phyloP scores from a whole-genome alignment of 352 stramenopile genomes.

The Aphanomyces euteiches region DNA sequence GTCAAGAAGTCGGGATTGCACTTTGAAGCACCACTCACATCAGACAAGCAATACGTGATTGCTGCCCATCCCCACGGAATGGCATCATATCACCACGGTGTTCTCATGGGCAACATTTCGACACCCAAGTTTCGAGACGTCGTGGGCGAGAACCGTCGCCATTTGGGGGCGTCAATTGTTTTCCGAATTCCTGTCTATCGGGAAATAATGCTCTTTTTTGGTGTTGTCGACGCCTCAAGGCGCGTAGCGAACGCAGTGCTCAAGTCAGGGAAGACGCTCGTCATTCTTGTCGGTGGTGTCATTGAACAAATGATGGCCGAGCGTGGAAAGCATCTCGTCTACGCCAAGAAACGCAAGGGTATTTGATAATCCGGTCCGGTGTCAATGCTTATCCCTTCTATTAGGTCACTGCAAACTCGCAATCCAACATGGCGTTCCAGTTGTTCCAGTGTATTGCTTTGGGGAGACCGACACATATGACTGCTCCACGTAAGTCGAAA shows the following conservation, averaged over 20 bases:
- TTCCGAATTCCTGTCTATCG: conserved; percentile 74
- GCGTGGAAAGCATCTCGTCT: conserved; percentile 65
- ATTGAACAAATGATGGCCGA: conserved; percentile 79
- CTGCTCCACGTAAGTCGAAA: conserved; percentile 48
- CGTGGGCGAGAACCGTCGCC: conserved; percentile 52
- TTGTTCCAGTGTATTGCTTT: conserved; percentile 78
- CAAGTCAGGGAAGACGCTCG: conserved; percentile 62
- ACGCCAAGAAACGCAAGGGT: conserved; percentile 74
- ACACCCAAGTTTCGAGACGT: conserved; percentile 68
- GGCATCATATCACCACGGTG: conserved; percentile 63
- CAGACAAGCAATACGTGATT: conserved; percentile 69
- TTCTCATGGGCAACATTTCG: conserved; percentile 55
- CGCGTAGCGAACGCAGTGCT: conserved; percentile 54
- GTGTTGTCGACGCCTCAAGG: conserved; percentile 67
- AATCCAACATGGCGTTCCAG: conserved; percentile 65
- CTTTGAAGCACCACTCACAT: conserved; percentile 61
- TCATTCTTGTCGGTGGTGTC: conserved; percentile 78
- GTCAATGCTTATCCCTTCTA: conserved; percentile 5
- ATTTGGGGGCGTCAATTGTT: conserved; percentile 70
- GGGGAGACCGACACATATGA: conserved; percentile 83
- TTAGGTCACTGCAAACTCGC: conserved; percentile 68
- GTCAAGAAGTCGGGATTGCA: conserved; percentile 50
- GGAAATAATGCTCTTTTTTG: conserved; percentile 72
- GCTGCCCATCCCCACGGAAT: conserved; percentile 74
- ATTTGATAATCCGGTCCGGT: conserved; percentile 1